Conservation (phyloP, 2,329 filamentous ascomycete species). For the Pseudocercospora cruenta region DNA sequence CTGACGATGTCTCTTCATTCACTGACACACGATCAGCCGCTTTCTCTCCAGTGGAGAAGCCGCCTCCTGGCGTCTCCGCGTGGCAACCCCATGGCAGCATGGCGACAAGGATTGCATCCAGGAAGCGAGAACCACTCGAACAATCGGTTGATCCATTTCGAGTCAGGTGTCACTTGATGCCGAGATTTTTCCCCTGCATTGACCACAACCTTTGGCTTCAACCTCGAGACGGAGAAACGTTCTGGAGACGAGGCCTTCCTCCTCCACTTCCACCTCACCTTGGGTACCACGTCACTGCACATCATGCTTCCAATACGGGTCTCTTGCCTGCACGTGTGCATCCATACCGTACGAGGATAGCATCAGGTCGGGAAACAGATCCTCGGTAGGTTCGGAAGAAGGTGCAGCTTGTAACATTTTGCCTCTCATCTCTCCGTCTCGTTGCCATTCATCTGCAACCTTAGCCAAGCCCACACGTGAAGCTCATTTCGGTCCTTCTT, state of each 20-base stretch:
- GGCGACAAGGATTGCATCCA: background rate
- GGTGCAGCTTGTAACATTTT: background rate
- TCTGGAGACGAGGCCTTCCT: background rate
- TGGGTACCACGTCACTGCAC: constrained; percentile 6
- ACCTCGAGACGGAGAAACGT: background rate
- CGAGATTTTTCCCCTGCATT: background rate
- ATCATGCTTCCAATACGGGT: background rate
- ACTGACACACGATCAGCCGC: background rate
- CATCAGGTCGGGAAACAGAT: background rate
- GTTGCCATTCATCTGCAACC: background rate
- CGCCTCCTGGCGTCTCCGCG: constrained; percentile 3
- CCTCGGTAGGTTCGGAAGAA: background rate
- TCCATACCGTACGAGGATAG: background rate
- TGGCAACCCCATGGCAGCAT: background rate
- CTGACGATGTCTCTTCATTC: background rate
- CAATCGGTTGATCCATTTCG: background rate
- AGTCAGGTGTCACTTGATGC: background rate
- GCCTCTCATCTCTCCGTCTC: constrained; percentile 1
- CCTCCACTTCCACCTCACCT: background rate
- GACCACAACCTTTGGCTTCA: background rate
- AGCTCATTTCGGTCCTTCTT: background rate
- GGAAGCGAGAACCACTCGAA: background rate
- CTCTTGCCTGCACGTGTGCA: constrained; percentile 1
- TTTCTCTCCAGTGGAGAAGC: background rate
- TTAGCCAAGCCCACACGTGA: constrained; percentile 1